Base-by-base conservation (phyloP, 148 eudicot genomes). In the Camellia japonica region DNA sequence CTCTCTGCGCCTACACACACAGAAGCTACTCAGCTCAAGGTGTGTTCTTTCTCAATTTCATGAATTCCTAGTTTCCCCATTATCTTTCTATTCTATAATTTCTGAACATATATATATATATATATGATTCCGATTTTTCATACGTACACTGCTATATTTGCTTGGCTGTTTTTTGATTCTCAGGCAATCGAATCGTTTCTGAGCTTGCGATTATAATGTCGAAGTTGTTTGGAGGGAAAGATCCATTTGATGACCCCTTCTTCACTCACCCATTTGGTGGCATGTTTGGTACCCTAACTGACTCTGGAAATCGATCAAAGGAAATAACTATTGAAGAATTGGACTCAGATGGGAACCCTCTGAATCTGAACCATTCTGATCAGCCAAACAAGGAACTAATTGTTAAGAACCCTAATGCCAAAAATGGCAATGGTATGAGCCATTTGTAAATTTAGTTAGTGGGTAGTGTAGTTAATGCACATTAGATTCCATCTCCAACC, bases 221-320 rank as follows among this genome's bases (percentile, higher is more conserved):
- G 11, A 81, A 86, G 78, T 73, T 93, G 72, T 92, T 95, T 75
- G 97, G 94, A 61, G 97, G 97, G 46, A 91, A 90, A 74, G 90
- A 92, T 85, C 99, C 95, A 49, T 95, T 95, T 83, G 97, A 90
- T 80, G 97, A 93, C 76, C 99, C 99, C 76, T 93, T 93, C 82
- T 93, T 93, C 83, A 83, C 82, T 30, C 83, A 74, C 51, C 96
- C 93, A 43, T 88, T 87, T 88, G 91, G 88, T 52, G 83, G 86
- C 70, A 82, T 88, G 88, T 87, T 93, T 73, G 30, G 20, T 11
- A 15, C 56, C 46, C 46, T 44, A 44, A 8, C 68, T 73, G 61
- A 41, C n/a, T 16, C 41, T 10, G 70, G 82, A 44, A 51, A 78
- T 15, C 69, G 38, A 42, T 82, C 84, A 13, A 80, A 78, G 76